Evolutionary conservation across 1,284 basidiomycete genomes (phyloP).

Genomic region (Vanrija humicola): DNA sequence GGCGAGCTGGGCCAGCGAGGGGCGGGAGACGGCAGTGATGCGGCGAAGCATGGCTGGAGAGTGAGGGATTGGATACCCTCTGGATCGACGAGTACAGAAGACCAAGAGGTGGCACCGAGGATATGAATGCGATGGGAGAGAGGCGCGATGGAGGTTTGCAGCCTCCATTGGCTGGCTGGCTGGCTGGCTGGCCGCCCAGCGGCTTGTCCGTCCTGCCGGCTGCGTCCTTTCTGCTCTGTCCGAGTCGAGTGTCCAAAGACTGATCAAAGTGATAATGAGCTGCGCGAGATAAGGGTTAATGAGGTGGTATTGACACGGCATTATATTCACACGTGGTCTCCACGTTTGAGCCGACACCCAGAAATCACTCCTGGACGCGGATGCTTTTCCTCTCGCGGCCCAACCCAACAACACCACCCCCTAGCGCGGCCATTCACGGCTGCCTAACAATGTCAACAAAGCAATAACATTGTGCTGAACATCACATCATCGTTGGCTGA

Average conservation of each 20-base stretch:
- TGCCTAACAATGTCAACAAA: not conserved
- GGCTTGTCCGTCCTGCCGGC: too few relatives aligned
- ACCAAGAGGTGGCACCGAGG: constrained; percentile 2
- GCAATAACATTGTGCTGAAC: not conserved
- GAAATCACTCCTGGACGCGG: constrained; percentile 6
- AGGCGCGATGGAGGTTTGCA: not conserved
- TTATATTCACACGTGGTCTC: not conserved
- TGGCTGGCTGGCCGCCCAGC: constrained; percentile 2
- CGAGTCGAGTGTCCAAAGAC: too few relatives aligned
- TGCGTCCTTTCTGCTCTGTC: too few relatives aligned
- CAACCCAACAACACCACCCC: constrained; percentile 3
- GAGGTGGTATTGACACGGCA: constrained; percentile 1
- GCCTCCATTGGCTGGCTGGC: not conserved
- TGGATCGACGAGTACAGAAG: not conserved
- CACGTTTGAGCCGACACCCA: not conserved
- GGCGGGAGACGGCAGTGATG: constrained; percentile 23
- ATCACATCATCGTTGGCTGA: not conserved
- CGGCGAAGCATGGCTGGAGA: constrained; percentile 31
- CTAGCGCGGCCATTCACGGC: not conserved
- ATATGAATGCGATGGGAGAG: not conserved
- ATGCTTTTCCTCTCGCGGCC: constrained; percentile 4
- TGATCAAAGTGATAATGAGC: too few relatives aligned
- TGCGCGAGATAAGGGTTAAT: too few relatives aligned
- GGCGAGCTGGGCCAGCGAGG: constrained; percentile 12
- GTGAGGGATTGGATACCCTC: constrained; percentile 8